Conservation (phyloP, 2,329 filamentous ascomycete genomes). For the Ilyonectria destructans region DNA sequence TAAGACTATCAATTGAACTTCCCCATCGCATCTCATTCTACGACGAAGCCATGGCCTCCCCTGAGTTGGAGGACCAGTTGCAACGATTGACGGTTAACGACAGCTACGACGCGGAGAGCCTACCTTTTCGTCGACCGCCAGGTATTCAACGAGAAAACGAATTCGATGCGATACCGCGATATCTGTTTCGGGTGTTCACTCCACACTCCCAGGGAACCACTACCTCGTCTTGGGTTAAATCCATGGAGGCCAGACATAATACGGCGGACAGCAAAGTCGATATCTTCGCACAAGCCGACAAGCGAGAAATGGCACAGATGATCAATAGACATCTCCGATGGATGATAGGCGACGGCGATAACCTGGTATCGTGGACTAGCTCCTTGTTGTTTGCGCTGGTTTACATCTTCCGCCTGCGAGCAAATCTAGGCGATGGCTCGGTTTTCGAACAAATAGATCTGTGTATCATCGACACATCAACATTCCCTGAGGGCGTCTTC, state of each 20-base stretch:
- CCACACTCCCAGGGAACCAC: neutral
- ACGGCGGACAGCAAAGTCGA: neutral
- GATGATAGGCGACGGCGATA: neutral
- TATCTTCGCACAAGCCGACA: neutral
- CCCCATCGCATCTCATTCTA: too few relatives aligned
- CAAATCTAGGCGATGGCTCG: neutral
- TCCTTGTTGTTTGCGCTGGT: neutral
- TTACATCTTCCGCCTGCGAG: neutral
- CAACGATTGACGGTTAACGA: neutral
- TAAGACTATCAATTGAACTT: too few relatives aligned
- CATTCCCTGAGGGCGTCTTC: neutral
- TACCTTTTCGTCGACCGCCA: neutral
- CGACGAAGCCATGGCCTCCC: neutral
- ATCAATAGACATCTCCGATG: neutral
- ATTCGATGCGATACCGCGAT: neutral
- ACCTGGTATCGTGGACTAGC: neutral
- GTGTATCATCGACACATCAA: neutral
- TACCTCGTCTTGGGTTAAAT: neutral
- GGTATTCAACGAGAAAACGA: neutral
- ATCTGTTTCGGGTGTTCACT: neutral
- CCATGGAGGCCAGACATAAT: neutral
- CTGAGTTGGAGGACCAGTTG: neutral
- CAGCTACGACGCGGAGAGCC: neutral
- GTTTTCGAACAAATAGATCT: neutral
- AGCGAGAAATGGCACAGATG: neutral